Percentiles rank a stretch among this genome's conserved stretches.
phyloP scores from a whole-genome alignment of 2,329 filamentous ascomycete species.

The Aureobasidium uvarum region DNA sequence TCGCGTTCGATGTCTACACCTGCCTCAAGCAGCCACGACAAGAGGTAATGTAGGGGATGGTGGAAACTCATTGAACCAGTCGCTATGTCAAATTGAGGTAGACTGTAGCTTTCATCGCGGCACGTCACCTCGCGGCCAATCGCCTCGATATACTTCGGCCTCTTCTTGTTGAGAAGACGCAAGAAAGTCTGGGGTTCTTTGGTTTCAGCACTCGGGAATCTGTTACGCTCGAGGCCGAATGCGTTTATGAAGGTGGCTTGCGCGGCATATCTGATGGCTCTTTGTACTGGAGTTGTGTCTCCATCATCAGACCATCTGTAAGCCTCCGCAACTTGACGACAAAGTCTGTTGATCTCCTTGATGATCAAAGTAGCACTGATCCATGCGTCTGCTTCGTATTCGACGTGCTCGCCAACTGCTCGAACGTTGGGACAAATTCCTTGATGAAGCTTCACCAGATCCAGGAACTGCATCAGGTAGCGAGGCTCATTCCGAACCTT shows the following conservation, averaged over 20 bases:
- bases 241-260: constrained; percentile 87
- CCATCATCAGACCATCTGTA: constrained; percentile 55
- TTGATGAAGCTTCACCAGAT: constrained; percentile 93
- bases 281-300: constrained; percentile 63
- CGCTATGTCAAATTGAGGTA: constrained; percentile 86
- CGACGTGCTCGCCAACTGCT: constrained; percentile 91
- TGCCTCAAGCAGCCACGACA: constrained; percentile 94
- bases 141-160: constrained; percentile 44
- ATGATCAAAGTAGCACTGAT: constrained; percentile 94
- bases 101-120: constrained; percentile 47
- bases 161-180: constrained; percentile 36
- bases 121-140: constrained; percentile 21
- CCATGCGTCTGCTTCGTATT: constrained; percentile 98
- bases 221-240: constrained; percentile 78
- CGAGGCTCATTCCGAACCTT: constrained; percentile 77
- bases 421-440: constrained; percentile 93
- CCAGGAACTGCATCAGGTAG: constrained; percentile 91
- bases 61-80: constrained; percentile 94
- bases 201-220: constrained; percentile 84
- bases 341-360: constrained; percentile 89
- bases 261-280: constrained; percentile 70
- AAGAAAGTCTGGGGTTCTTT: constrained; percentile 86
- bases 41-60: constrained; percentile 90
- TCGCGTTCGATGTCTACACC: constrained; percentile 71
- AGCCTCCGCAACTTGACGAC: constrained; percentile 81